A percentile compares a stretch with the other conserved stretches of the same genome.
Evolutionary conservation across 1,139 yeast species (phyloP).

Genomic region (Taphrina deformans): DNA sequence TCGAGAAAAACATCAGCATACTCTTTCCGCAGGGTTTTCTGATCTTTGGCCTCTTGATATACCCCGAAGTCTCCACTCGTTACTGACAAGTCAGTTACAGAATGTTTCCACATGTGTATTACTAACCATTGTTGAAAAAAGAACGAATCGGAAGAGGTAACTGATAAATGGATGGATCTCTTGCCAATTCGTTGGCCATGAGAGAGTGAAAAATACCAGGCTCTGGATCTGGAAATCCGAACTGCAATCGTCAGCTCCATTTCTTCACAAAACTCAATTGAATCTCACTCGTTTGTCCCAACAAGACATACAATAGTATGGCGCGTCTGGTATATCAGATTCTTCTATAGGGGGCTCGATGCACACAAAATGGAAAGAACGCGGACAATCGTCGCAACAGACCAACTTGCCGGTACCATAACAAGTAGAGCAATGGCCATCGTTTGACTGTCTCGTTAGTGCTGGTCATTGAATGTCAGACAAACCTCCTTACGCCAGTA

Average conservation of each 20-base stretch:
- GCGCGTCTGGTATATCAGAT: slow-evolving; percentile 69
- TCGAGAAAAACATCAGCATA: slow-evolving; percentile 28
- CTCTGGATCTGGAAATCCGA: slow-evolving; percentile 22
- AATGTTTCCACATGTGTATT: too few species aligned
- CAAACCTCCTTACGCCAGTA: slow-evolving; percentile 6
- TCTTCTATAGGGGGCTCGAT: slow-evolving; percentile 86
- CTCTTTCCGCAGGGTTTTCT: slow-evolving; percentile 46
- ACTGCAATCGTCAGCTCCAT: slow-evolving; percentile 1
- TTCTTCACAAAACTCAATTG: not conserved
- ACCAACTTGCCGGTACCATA: slow-evolving; percentile 84
- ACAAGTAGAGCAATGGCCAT: slow-evolving; percentile 86
- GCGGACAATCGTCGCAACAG: slow-evolving; percentile 92
- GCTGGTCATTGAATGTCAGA: too few species aligned
- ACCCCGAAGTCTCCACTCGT: slow-evolving; percentile 67
- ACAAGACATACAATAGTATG: slow-evolving; percentile 84
- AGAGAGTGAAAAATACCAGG: slow-evolving; percentile 61
- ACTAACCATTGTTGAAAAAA: slow-evolving; percentile 73
- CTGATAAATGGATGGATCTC: slow-evolving; percentile 71
- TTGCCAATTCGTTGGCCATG: slow-evolving; percentile 56
- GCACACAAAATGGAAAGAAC: slow-evolving; percentile 87
- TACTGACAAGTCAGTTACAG: slow-evolving; percentile 47
- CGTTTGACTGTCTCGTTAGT: slow-evolving; percentile 50
- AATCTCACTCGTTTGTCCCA: slow-evolving; percentile 40
- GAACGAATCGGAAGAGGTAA: slow-evolving; percentile 71
- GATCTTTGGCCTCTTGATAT: slow-evolving; percentile 64